Evolutionary conservation across 1,284 basidiomycete species (phyloP).

Genomic region (Athelia sp.): DNA sequence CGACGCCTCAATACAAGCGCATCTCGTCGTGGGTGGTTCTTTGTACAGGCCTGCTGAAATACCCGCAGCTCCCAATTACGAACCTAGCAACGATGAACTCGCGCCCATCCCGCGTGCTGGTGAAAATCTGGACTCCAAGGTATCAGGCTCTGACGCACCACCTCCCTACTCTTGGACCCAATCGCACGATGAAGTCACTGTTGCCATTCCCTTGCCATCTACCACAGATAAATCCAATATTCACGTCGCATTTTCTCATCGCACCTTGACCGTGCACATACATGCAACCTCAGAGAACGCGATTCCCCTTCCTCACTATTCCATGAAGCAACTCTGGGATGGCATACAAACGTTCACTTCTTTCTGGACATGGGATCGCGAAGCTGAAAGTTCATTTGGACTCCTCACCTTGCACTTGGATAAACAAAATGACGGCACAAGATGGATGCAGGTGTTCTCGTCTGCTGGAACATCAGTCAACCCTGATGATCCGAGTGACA

Average conservation of each 20-base stretch:
- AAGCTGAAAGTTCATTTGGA: conserved; percentile 60
- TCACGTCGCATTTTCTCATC: conserved; percentile 59
- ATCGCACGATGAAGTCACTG: conserved; percentile 73
- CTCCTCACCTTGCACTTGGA: conserved; percentile 81
- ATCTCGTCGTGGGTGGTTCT: conserved; percentile 56
- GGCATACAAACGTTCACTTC: conserved; percentile 64
- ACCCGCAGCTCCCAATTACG: conserved; percentile 32
- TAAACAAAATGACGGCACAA: conserved; percentile 74
- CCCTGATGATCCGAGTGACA: conserved; percentile 32
- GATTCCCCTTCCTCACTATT: conserved; percentile 52
- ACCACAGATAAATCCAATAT: conserved; percentile 62
- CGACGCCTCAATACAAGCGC: conserved; percentile 37
- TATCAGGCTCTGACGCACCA: conserved; percentile 32
- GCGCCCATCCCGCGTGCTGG: conserved; percentile 58
- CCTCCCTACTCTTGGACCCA: conserved; percentile 92
- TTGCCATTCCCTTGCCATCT: conserved; percentile 79
- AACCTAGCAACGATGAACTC: conserved; percentile 59
- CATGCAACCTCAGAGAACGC: conserved; percentile 28
- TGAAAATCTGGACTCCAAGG: conserved; percentile 44
- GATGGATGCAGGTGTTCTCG: conserved; percentile 84
- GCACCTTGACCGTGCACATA: conserved; percentile 64
- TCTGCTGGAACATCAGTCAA: conserved; percentile 28
- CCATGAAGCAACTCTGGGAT: conserved; percentile 70
- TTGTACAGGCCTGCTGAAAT: conserved; percentile 38
- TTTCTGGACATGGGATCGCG: conserved; percentile 86